A percentile compares a stretch with the other conserved stretches of the same genome.
phyloP scores from a whole-genome alignment of 306 rosid genomes.

The Cucumis cinereus region DNA sequence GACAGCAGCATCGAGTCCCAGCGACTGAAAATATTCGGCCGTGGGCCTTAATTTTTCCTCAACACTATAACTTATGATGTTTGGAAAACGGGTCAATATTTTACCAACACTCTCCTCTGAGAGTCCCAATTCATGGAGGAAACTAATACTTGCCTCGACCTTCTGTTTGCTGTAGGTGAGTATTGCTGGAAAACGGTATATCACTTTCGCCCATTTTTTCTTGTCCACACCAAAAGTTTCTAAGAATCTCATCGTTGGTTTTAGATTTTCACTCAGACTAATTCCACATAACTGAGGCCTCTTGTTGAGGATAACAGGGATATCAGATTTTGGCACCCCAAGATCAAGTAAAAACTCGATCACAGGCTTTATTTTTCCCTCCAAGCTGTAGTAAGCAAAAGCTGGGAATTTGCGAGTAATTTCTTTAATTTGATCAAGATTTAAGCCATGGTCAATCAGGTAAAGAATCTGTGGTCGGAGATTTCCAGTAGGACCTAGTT shows the following conservation, averaged over 20 bases:
- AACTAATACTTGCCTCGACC: conserved; percentile 39
- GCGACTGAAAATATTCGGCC: conserved; percentile 54
- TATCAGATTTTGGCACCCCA: conserved; percentile 60
- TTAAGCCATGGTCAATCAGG: conserved; percentile 75
- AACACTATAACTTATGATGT: conserved; percentile 62
- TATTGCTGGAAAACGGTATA: conserved; percentile 68
- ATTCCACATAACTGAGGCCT: conserved; percentile 94
- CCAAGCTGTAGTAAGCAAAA: conserved; percentile 77
- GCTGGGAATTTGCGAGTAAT: conserved; percentile 51
- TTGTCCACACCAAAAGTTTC: conserved; percentile 81
- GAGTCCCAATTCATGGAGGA: conserved; percentile 56
- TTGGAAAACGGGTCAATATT: conserved; percentile 72
- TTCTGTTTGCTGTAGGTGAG: conserved; percentile 78
- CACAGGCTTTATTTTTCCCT: conserved; percentile 79
- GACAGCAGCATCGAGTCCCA: conserved; percentile 70
- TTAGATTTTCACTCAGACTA: conserved; percentile 69
- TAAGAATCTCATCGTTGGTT: conserved; percentile 72
- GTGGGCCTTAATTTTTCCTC: conserved; percentile 82
- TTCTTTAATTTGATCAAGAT: conserved; percentile 57
- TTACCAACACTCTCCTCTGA: conserved; percentile 64
- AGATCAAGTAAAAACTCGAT: conserved; percentile 87
- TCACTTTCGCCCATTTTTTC: conserved; percentile 82
- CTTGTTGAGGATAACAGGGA: conserved; percentile 51
- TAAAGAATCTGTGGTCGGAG: conserved; percentile 69
- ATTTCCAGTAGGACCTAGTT: conserved; percentile 42